phyloP scores from a whole-genome alignment of 305 asterid genomes.

The Stenogyne calaminthoides region DNA sequence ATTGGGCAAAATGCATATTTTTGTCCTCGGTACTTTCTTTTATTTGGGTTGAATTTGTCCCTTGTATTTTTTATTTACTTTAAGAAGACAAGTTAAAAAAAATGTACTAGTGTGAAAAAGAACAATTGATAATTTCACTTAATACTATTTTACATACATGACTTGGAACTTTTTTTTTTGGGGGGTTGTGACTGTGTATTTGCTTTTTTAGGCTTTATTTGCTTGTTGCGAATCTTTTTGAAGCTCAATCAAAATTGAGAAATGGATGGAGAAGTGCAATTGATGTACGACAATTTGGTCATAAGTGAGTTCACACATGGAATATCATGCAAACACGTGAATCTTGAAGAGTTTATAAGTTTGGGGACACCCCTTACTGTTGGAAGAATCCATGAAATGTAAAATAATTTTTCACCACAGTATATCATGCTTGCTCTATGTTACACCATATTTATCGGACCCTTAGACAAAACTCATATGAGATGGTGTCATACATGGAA shows the following conservation, averaged over 20 bases:
- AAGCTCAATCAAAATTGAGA: neutral
- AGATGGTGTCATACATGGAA: too few relatives aligned
- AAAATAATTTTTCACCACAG: neutral
- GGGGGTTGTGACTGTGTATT: too few relatives aligned
- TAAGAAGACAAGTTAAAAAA: too few relatives aligned
- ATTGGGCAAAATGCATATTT: too few relatives aligned
- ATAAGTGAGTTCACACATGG: constrained; percentile 32
- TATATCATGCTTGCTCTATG: neutral
- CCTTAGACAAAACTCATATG: too few relatives aligned
- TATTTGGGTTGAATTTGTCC: too few relatives aligned
- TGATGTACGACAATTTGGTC: neutral
- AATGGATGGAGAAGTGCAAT: neutral
- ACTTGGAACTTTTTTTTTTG: too few relatives aligned
- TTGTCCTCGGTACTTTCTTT: too few relatives aligned
- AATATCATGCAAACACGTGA: constrained; percentile 50
- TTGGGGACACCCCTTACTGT: neutral
- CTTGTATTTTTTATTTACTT: too few relatives aligned
- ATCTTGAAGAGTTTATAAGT: constrained; percentile 15
- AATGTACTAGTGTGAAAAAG: too few relatives aligned
- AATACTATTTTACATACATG: too few relatives aligned
- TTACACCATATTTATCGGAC: neutral
- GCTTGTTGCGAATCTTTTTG: neutral
- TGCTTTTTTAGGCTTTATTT: neutral
- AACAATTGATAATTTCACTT: too few relatives aligned
- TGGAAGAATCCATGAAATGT: constrained; percentile 30